phyloP scores from a whole-genome alignment of 805 yeast genomes.

The Peterozyma toletana region DNA sequence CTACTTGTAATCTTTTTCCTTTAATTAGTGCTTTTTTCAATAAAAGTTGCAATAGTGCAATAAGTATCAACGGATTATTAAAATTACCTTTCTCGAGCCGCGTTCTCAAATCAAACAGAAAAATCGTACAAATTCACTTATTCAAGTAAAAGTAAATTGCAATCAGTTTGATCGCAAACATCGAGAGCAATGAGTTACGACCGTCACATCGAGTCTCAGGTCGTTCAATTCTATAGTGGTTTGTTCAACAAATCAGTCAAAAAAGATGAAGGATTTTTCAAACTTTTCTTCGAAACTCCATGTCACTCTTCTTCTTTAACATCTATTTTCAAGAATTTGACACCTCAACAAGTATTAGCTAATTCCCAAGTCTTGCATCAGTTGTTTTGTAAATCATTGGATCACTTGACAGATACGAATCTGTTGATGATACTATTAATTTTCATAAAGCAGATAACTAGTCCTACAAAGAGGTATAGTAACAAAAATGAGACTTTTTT shows the following conservation, averaged over 20 bases:
- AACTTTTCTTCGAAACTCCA: neutral
- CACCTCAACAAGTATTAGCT: neutral
- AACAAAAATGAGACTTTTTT: constrained; percentile 3
- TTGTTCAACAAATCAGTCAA: constrained; percentile 1
- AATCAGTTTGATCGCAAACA: too few relatives aligned
- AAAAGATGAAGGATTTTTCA: constrained; percentile 5
- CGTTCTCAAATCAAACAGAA: too few relatives aligned
- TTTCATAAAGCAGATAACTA: neutral
- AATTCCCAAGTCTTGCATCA: neutral
- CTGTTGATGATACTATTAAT: constrained; percentile 2
- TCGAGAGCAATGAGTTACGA: neutral
- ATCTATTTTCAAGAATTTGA: constrained; percentile 3
- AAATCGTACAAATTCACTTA: too few relatives aligned
- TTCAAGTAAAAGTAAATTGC: too few relatives aligned
- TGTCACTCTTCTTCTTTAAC: constrained; percentile 4
- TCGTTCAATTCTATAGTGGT: constrained; percentile 4
- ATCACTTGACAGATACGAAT: neutral
- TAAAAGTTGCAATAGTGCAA: too few relatives aligned
- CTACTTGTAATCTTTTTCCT: too few relatives aligned
- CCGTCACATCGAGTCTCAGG: neutral
- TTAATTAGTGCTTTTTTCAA: too few relatives aligned
- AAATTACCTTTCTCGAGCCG: too few relatives aligned
- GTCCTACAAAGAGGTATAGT: neutral
- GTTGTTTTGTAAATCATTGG: constrained; percentile 1
- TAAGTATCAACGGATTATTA: too few relatives aligned